Conservation (phyloP, 208 protist species). For the Angomonas deanei region DNA sequence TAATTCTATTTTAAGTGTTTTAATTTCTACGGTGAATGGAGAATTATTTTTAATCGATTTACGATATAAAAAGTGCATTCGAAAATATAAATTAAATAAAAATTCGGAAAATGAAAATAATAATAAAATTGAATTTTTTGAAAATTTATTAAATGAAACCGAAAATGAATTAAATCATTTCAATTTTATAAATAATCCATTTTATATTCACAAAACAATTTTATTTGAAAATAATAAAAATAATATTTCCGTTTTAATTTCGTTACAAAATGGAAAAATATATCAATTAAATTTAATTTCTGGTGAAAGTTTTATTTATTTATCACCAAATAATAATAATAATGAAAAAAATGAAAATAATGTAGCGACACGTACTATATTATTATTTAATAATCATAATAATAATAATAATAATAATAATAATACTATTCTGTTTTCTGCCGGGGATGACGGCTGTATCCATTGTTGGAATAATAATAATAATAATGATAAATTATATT, state of each 20-base stretch:
- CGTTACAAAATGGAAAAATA: background rate
- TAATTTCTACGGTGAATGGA: background rate
- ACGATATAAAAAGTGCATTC: background rate
- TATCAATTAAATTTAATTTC: background rate
- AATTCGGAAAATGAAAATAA: background rate
- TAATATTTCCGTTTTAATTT: background rate
- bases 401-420: constrained; percentile 1
- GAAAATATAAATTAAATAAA: background rate
- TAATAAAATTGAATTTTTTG: background rate
- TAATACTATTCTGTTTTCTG: constrained; percentile 39
- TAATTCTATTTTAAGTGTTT: background rate
- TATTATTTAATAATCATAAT: background rate
- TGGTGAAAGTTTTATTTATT: background rate
- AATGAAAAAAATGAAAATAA: background rate
- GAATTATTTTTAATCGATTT: background rate
- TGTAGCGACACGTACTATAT: background rate
- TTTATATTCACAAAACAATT: background rate
- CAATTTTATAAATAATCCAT: background rate
- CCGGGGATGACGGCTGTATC: constrained; percentile 58
- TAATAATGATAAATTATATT: constrained; percentile 5
- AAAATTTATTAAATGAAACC: background rate
- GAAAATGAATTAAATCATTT: no score
- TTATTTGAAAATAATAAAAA: constrained; percentile 1
- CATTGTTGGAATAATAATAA: constrained; percentile 38
- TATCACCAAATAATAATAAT: background rate